Evolutionary conservation across 129 eudicot species (phyloP).

Genomic region (Logfia minima): DNA sequence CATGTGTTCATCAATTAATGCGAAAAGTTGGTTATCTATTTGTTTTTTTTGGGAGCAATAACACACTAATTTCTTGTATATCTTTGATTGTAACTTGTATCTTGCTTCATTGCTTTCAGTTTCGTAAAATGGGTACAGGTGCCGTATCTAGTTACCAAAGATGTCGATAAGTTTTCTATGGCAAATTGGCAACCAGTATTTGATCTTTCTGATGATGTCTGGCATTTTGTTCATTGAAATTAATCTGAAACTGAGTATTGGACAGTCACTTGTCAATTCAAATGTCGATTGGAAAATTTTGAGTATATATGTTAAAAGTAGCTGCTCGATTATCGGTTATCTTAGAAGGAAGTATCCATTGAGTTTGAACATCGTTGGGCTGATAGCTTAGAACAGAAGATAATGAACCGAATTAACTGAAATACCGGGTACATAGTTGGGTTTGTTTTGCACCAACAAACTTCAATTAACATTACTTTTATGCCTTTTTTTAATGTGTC

Average conservation of each 20-base stretch:
- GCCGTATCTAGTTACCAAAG: neutral
- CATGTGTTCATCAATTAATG: constrained; percentile 17
- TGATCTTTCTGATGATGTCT: neutral
- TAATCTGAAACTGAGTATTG: neutral
- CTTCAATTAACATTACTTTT: too few species aligned
- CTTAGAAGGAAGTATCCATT: neutral
- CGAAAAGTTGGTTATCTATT: neutral
- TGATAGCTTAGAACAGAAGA: too few species aligned
- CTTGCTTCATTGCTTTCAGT: constrained; percentile 2
- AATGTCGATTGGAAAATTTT: neutral
- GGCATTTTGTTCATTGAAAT: neutral
- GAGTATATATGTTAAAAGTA: neutral
- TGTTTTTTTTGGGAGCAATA: neutral
- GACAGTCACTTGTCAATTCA: neutral
- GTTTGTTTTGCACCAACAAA: too few species aligned
- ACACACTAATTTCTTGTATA: constrained; percentile 8
- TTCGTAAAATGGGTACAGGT: neutral
- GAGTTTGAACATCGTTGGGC: too few species aligned
- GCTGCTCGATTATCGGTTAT: neutral
- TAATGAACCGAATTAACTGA: too few species aligned
- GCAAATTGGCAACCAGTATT: neutral
- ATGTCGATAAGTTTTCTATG: neutral
- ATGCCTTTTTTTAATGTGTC: too few species aligned
- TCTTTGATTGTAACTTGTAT: neutral
- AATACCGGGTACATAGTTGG: too few species aligned